Conservation (phyloP, 1,139 yeast species). For the Geotrichum restrictum region DNA sequence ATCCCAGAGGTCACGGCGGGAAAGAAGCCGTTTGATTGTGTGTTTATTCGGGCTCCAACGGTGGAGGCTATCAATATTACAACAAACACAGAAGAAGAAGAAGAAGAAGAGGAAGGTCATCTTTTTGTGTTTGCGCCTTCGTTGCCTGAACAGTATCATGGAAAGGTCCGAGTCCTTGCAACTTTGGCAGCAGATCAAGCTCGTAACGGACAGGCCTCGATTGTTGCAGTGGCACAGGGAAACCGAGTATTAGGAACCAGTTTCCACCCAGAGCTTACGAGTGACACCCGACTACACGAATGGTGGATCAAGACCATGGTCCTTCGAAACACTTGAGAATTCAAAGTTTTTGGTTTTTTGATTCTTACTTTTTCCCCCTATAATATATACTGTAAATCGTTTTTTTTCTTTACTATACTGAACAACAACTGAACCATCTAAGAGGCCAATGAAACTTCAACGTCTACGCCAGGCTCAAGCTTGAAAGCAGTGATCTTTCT, state of each 20-base stretch:
- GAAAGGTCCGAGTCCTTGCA: constrained; percentile 32
- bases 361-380: background rate
- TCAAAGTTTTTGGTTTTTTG: background rate
- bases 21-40: constrained; percentile 47
- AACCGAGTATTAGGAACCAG: constrained; percentile 60
- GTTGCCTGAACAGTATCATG: constrained; percentile 13
- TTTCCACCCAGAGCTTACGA: constrained; percentile 74
- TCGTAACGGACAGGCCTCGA: constrained; percentile 17
- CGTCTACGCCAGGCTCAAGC: constrained; percentile 52
- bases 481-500: constrained; percentile 94
- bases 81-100: background rate
- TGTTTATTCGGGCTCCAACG: constrained; percentile 78
- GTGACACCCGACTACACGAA: constrained; percentile 59
- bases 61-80: constrained; percentile 43
- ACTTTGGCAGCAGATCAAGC: constrained; percentile 25
- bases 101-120: constrained; percentile 19
- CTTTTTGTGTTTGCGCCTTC: constrained; percentile 21
- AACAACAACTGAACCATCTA: constrained; percentile 29
- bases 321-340: background rate
- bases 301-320: constrained; percentile 53
- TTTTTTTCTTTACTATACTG: background rate
- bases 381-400: no score
- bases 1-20: constrained; percentile 44
- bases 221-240: constrained; percentile 32
- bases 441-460: constrained; percentile 45